Evolutionary conservation across 768 basidiomycete genomes (phyloP), one percentile per base, ranked within the genome.

Genomic region (Tylopilus subfusipes): DNA sequence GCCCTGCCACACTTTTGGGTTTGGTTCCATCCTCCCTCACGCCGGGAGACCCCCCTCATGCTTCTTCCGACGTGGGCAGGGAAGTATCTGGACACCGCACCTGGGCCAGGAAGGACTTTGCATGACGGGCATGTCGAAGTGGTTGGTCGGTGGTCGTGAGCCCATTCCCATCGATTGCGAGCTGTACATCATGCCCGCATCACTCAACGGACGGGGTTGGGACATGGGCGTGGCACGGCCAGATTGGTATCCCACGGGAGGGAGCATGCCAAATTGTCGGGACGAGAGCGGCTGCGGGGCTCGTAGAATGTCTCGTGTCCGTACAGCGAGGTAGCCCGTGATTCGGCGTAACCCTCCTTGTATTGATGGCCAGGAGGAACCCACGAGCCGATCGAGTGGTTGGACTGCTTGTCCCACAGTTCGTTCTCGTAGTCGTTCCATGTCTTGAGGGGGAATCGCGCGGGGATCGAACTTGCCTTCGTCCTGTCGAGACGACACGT

Each of bases 381-480:
- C 90, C 92, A 96, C 0, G 91, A 94, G 9, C 92, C 92, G 48
- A 94, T 91, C 56, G 91, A 93, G 71, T 96, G 93, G 64, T 95
- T 95, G 1, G 91, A 94, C 60, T 96, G 93, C 70, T 94, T 93
- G 67, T 97, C 94, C 94, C 94, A 98, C 12, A 97, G 82, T 69
- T 96, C 94, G 64, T 95, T 97, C 78, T 93, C 87, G 64, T 96
- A 97, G 61, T 97, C 94, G 55, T 84, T 91, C 96, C 97, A 98
- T 0, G 88, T 92, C 75, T 98, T 98, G 61, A 98, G 79, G 9
- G n/a, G 96, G 96, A 60, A 99, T 98, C 8, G 85, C 80, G 11
- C 86, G 80, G 5, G 94, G 91, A 73, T 99, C 95, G 49, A 98
- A 99, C 71, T 94, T 94, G 67, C 96, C 96, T 71, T 98, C 96